Evolutionary conservation across 257 asterid species (phyloP).

Genomic region (Fraxinus excelsior): DNA sequence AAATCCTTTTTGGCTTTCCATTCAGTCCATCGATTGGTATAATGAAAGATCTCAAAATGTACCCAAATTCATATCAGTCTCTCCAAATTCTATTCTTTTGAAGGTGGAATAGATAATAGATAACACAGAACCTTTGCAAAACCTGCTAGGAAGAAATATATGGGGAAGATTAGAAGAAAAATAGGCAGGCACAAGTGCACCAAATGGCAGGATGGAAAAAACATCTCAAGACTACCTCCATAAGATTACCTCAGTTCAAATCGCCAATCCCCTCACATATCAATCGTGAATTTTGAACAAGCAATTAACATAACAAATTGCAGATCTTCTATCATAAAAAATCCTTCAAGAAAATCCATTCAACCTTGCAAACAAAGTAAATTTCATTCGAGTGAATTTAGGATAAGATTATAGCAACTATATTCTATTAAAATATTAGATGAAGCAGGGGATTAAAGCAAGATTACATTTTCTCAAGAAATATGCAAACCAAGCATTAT

Average conservation of each 20-base stretch:
- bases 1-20: too few relatives aligned
- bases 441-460: too few relatives aligned
- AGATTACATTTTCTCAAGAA: too few relatives aligned
- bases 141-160: conserved; percentile 44
- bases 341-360: background rate
- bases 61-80: background rate
- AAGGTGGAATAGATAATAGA: conserved; percentile 71
- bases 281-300: conserved; percentile 8
- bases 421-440: too few relatives aligned
- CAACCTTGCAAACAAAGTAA: conserved; percentile 13
- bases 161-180: conserved; percentile 8
- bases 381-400: too few relatives aligned
- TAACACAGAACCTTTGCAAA: conserved; percentile 84
- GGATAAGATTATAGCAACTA: too few relatives aligned
- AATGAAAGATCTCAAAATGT: too few relatives aligned
- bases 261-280: background rate
- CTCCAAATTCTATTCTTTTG: conserved; percentile 74
- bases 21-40: too few relatives aligned
- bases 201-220: background rate
- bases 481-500: too few relatives aligned
- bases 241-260: background rate
- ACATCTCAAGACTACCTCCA: background rate
- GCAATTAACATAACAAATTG: conserved; percentile 6
- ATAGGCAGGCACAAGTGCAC: too few relatives aligned
- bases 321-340: background rate